Percentiles rank a stretch among this genome's conserved stretches.
These are phyloP conservation scores for Torrubiellomyces zombiae DNA, from an alignment of 2,329 filamentous ascomycete genomes.

Conservation along the genomic window DNA sequence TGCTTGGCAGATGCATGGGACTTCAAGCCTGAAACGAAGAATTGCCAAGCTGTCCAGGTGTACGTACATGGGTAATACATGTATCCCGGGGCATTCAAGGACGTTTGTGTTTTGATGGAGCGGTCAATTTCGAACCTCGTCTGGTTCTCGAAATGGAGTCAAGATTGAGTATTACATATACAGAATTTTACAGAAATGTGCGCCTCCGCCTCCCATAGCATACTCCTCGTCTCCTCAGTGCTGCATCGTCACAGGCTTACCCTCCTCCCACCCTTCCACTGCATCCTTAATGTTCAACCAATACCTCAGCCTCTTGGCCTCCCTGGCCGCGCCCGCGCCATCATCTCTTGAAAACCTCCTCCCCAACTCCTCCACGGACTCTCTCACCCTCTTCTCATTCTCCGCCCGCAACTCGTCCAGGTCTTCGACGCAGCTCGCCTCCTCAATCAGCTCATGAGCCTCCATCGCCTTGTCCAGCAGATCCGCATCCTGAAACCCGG, in stretches of 20 bases:
- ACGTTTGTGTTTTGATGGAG: too few relatives aligned
- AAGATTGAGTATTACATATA: too few relatives aligned
- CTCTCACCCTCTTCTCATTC: slow-evolving; percentile 52
- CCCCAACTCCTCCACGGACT: slow-evolving; percentile 46
- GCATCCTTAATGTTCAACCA: slow-evolving; percentile 80
- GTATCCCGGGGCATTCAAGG: too few relatives aligned
- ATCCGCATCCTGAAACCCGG: slow-evolving; percentile 48
- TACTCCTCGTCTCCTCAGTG: too few relatives aligned
- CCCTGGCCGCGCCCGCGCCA: slow-evolving; percentile 46
- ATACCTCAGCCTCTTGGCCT: slow-evolving; percentile 68
- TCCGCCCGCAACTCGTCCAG: slow-evolving; percentile 38
- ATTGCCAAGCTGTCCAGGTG: too few relatives aligned
- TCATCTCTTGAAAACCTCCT: slow-evolving; percentile 50
- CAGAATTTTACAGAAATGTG: too few relatives aligned
- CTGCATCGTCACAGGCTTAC: slow-evolving; percentile 40
- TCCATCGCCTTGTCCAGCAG: slow-evolving; percentile 70
- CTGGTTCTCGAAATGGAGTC: too few relatives aligned
- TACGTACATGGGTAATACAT: too few relatives aligned
- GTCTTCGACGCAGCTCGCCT: slow-evolving; percentile 49
- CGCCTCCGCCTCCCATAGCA: too few relatives aligned
- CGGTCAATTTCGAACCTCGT: too few relatives aligned
- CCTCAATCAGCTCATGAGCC: slow-evolving; percentile 58
- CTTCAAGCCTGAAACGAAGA: too few relatives aligned
- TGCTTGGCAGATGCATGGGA: too few relatives aligned
- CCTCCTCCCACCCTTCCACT: slow-evolving; percentile 69